A percentile compares a stretch with the other conserved stretches of the same genome.
phyloP scores from a whole-genome alignment of 768 basidiomycete genomes.

The Fomitopsis serialis region DNA sequence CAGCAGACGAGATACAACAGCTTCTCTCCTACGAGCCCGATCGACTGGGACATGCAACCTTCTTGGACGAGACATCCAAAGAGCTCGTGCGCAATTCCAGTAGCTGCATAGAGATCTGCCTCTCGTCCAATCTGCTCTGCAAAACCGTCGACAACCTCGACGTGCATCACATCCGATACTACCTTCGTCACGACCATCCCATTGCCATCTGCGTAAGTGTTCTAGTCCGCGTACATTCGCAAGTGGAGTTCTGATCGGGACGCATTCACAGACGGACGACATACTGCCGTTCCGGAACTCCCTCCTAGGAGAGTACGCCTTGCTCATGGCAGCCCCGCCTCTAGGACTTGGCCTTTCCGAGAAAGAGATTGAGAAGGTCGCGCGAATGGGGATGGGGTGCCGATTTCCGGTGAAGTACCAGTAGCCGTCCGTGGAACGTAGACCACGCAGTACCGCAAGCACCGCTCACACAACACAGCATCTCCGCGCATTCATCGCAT shows the following conservation, averaged over 20 bases:
- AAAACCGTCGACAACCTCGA: slow-evolving; percentile 64
- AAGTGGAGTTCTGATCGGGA: not conserved
- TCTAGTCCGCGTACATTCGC: not conserved
- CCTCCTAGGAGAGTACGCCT: slow-evolving; percentile 71
- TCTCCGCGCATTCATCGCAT: no score
- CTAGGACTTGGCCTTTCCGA: slow-evolving; percentile 64
- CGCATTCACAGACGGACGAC: slow-evolving; percentile 67
- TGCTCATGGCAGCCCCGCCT: slow-evolving; percentile 69
- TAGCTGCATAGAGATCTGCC: slow-evolving; percentile 72
- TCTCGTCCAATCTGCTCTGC: slow-evolving; percentile 75
- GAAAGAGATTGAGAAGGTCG: slow-evolving; percentile 49
- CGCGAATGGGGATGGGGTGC: slow-evolving; percentile 52
- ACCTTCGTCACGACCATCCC: slow-evolving; percentile 59
- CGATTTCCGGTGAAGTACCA: slow-evolving; percentile 20
- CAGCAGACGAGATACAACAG: slow-evolving; percentile 50
- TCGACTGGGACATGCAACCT: slow-evolving; percentile 79
- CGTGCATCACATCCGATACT: slow-evolving; percentile 68
- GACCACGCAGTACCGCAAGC: no score
- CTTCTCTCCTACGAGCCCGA: slow-evolving; percentile 61
- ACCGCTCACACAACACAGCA: no score
- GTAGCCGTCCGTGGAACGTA: no score
- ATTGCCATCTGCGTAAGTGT: slow-evolving; percentile 71
- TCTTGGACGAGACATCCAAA: slow-evolving; percentile 57
- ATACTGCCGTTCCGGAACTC: slow-evolving; percentile 73
- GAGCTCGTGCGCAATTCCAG: slow-evolving; percentile 49